A percentile compares a stretch with the other conserved stretches of the same genome.
Conservation (phyloP, 768 basidiomycete species). For the Arthromyces matolae region DNA sequence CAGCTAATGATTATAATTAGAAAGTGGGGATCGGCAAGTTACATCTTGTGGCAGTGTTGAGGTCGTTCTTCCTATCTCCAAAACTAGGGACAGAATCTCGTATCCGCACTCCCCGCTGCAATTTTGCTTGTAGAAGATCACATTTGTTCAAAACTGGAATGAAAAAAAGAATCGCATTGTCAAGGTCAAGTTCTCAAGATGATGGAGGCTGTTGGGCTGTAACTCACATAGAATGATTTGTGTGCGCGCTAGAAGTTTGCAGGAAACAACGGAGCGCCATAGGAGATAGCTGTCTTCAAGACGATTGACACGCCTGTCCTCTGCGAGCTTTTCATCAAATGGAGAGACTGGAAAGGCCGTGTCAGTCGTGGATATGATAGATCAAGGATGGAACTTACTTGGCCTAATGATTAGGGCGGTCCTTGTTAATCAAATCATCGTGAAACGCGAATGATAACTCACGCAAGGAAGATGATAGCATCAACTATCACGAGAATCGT, state of each 20-base stretch:
- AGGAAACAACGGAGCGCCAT: slow-evolving; percentile 72
- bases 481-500: slow-evolving; percentile 41
- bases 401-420: slow-evolving; percentile 27
- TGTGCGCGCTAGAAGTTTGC: slow-evolving; percentile 57
- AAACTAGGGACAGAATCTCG: slow-evolving; percentile 70
- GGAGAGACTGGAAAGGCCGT: slow-evolving; percentile 52
- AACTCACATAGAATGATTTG: slow-evolving; percentile 50
- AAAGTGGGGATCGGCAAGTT: slow-evolving; percentile 1
- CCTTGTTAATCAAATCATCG: slow-evolving; percentile 5
- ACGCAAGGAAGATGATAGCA: slow-evolving; percentile 82
- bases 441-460: slow-evolving; percentile 21
- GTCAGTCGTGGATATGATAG: slow-evolving; percentile 13
- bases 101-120: slow-evolving; percentile 63
- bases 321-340: slow-evolving; percentile 76
- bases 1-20: slow-evolving; percentile 1
- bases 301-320: slow-evolving; percentile 66
- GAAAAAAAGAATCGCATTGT: not conserved
- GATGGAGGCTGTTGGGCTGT: not conserved
- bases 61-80: slow-evolving; percentile 69
- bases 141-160: slow-evolving; percentile 60
- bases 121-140: slow-evolving; percentile 69
- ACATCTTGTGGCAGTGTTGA: slow-evolving; percentile 69
- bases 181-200: slow-evolving; percentile 1
- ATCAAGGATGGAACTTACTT: slow-evolving; percentile 28
- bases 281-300: slow-evolving; percentile 74